These are phyloP conservation scores for Zygnema cylindricum DNA, from an alignment of 139 green algal genomes.

Conservation along the genomic window DNA sequence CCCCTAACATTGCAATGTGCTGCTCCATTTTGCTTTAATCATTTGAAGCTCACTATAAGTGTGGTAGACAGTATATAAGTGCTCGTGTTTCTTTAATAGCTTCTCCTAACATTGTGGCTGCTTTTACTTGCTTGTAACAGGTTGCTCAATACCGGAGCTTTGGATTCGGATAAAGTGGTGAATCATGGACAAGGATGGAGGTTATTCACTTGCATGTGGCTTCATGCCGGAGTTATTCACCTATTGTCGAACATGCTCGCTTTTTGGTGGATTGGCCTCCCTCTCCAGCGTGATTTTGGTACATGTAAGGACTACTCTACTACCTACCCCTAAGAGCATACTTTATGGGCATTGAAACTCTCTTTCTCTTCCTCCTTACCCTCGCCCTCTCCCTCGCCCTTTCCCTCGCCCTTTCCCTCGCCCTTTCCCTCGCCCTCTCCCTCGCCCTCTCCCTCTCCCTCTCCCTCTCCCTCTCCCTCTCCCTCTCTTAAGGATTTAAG, in stretches of 20 bases:
- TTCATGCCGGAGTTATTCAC: constrained; percentile 53
- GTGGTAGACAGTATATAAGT: too few species aligned
- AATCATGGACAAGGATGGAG: constrained; percentile 42
- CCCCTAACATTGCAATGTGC: too few species aligned
- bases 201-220: constrained; percentile 53
- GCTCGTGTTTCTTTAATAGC: too few species aligned
- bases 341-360: not conserved
- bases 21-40: too few species aligned
- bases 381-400: too few species aligned
- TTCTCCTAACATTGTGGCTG: too few species aligned
- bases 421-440: too few species aligned
- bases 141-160: constrained; percentile 52
- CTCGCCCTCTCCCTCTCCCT: not conserved
- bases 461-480: too few species aligned
- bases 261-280: constrained; percentile 22
- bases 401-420: too few species aligned
- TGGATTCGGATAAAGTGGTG: constrained; percentile 37
- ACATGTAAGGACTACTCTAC: constrained; percentile 16
- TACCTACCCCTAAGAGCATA: not conserved
- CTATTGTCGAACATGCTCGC: constrained; percentile 39
- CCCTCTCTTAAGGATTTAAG: too few species aligned
- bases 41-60: too few species aligned
- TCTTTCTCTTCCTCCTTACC: too few species aligned
- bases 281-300: constrained; percentile 50
- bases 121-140: constrained; percentile 6